Evolutionary conservation across 177 flowering plant species (phyloP), one percentile per base, ranked within the genome.

Genomic region (Vitis hybrid): DNA sequence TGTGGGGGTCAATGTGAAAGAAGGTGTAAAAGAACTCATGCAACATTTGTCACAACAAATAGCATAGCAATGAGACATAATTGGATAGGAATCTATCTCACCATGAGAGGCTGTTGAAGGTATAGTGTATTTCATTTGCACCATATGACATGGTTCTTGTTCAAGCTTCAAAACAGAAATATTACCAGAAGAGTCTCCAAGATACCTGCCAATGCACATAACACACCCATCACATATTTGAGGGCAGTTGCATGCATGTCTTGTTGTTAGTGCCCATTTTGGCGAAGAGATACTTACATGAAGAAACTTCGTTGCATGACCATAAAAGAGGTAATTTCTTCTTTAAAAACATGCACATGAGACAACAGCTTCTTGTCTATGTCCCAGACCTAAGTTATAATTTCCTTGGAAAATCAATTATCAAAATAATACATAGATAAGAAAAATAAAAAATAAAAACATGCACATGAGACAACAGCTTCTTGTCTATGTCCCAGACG

Each of bases 71-170:
- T 5, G 19, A 56, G 9, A 60, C 58, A 14, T 30, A 12, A 13
- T 34, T 23, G 26, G 10, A 32, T 10, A 5, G 40, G 6, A 18
- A 70, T 61, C 61, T 56, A 10, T 51, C 80, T 77, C 74, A 94
- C 98, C 97, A 73, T 75, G 93, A 65, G 97, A 85, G 60, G 82
- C 93, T 64, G 86, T 76, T 52, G 82, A 65, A 69, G 97, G 98
- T 71, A 94, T 86, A 5, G 66, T 73, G 73, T 94, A 94, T 45
- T 84, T 83, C 97, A 91, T 94, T 48, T 67, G 77, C 61, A 79
- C 78, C 15, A 94, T 70, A 56, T 72, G 74, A 64, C 67, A 68
- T 56, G 75, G 72, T 69, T 86, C 90, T 75, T 72, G 71, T 30
- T 87, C 86, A 75, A 92, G 74, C 88, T 83, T 92, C 77, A 87